Evolutionary conservation across 495 filamentous ascomycete species (phyloP), one percentile per base, ranked within the genome.

Genomic region (Acidiella bohemica): DNA sequence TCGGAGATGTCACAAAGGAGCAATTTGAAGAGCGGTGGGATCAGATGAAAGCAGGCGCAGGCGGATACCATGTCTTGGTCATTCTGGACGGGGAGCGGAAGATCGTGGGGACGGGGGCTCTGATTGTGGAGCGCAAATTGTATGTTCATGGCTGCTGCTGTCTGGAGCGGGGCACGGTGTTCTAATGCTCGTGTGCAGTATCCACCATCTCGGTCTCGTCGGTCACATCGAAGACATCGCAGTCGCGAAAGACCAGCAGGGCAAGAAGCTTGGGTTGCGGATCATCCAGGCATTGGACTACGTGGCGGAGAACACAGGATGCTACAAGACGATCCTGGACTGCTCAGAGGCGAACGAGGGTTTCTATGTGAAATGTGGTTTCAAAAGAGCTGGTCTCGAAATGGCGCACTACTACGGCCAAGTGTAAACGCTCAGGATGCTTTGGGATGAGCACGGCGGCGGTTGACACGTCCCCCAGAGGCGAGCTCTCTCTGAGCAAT

Each of bases 191-290:
- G n/a, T n/a, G n/a, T 32, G 46, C 46, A 81, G 78, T 55, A 80
- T 85, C 51, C 78, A 84, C 47, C 72, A 72, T 37, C 68, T 83
- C 33, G 80, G 78, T 16, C 47, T 71, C 5, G 86, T 94, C n/a
- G 90, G 88, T 1, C 90, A 97, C 58, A 93, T 97, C 63, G 90
- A 97, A 63, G 90, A 97, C 61, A 95, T 97, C 62, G 85, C 90
- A 6, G 88, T 97, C 18, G 75, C 80, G 46, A 81, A 85, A 60
- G 78, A 84, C 41, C 86, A 95, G 61, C 90, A 96, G 60, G 90
- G 90, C 40, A 95, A 94, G 72, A 94, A 93, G 62, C 67, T 97
- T 27, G 90, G 90, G 2, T 63, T 94, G 57, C 73, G 81, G 43
- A 78, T 97, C 40, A 96, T 97, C 51, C 81, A 96, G 67, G 84